Conservation (phyloP, 495 filamentous ascomycete genomes). For the Achaetomiella virescens region DNA sequence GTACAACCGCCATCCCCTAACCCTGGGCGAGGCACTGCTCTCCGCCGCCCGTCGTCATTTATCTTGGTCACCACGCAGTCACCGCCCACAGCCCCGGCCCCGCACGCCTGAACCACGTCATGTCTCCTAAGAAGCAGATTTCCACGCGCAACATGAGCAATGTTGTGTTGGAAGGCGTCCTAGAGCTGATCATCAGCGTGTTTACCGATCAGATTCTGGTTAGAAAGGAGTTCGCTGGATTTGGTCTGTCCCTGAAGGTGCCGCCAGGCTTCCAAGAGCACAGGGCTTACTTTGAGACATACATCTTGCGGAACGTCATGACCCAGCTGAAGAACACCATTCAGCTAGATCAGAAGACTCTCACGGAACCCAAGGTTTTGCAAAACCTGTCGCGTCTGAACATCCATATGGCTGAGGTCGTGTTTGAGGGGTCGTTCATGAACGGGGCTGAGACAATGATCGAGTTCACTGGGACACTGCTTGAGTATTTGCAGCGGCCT, state of each 20-base stretch:
- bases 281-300: slow-evolving; percentile 91
- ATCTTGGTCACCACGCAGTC: slow-evolving; percentile 73
- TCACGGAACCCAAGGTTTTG: slow-evolving; percentile 77
- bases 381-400: slow-evolving; percentile 79
- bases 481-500: slow-evolving; percentile 85
- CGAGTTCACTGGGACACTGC: slow-evolving; percentile 77
- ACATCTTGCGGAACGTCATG: slow-evolving; percentile 69
- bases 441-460: slow-evolving; percentile 72
- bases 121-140: slow-evolving; percentile 50
- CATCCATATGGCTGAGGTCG: slow-evolving; percentile 74
- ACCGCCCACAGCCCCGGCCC: slow-evolving; percentile 47
- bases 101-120: slow-evolving; percentile 55
- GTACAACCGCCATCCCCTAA: slow-evolving; percentile 29
- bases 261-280: slow-evolving; percentile 90
- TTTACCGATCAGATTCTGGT: slow-evolving; percentile 77
- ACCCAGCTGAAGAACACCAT: slow-evolving; percentile 62
- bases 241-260: slow-evolving; percentile 81
- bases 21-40: slow-evolving; percentile 48
- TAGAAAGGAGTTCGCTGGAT: slow-evolving; percentile 84
- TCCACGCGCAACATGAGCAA: slow-evolving; percentile 53
- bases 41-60: slow-evolving; percentile 79
- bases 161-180: slow-evolving; percentile 63
- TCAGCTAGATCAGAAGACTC: slow-evolving; percentile 59
- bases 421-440: slow-evolving; percentile 94
- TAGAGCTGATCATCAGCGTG: slow-evolving; percentile 68